Percentiles rank a stretch among this genome's conserved stretches.
These are phyloP conservation scores for Rhizopogon vinicolor DNA, from an alignment of 768 basidiomycete species.

Conservation along the genomic window DNA sequence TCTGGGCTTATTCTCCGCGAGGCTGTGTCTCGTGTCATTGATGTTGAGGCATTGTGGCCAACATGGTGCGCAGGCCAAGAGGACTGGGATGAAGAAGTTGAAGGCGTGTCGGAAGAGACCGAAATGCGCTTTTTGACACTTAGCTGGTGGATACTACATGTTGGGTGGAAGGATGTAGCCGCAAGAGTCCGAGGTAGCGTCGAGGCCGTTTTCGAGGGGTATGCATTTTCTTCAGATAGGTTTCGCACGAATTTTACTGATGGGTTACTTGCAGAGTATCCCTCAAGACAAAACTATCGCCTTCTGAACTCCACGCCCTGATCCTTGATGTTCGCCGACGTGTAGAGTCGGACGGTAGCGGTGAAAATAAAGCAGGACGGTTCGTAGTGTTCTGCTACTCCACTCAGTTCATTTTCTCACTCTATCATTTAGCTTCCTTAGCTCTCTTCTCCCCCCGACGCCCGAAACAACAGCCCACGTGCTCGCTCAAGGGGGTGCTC, in stretches of 20 bases:
- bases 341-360: slow-evolving; percentile 66
- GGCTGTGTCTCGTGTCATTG: slow-evolving; percentile 19
- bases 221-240: slow-evolving; percentile 23
- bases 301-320: slow-evolving; percentile 63
- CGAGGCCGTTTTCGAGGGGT: slow-evolving; percentile 84
- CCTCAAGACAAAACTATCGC: slow-evolving; percentile 69
- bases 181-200: slow-evolving; percentile 70
- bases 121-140: slow-evolving; percentile 81
- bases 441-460: slow-evolving; percentile 73
- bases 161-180: slow-evolving; percentile 85
- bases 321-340: slow-evolving; percentile 70
- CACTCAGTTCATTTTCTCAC: not conserved
- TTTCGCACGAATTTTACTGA: not conserved
- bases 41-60: slow-evolving; percentile 20
- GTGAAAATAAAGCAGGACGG: not conserved
- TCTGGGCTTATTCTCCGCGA: slow-evolving; percentile 21
- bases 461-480: slow-evolving; percentile 66
- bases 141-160: slow-evolving; percentile 91
- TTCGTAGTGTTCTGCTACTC: not conserved
- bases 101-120: slow-evolving; percentile 54
- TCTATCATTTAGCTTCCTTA: slow-evolving; percentile 42
- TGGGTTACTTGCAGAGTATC: slow-evolving; percentile 56
- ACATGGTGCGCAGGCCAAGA: slow-evolving; percentile 18
- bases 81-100: slow-evolving; percentile 25
- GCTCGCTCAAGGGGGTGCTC: slow-evolving; percentile 57